Evolutionary conservation across 169 alveolate species (phyloP).

Genomic region (Cryptosporidium baileyi): DNA sequence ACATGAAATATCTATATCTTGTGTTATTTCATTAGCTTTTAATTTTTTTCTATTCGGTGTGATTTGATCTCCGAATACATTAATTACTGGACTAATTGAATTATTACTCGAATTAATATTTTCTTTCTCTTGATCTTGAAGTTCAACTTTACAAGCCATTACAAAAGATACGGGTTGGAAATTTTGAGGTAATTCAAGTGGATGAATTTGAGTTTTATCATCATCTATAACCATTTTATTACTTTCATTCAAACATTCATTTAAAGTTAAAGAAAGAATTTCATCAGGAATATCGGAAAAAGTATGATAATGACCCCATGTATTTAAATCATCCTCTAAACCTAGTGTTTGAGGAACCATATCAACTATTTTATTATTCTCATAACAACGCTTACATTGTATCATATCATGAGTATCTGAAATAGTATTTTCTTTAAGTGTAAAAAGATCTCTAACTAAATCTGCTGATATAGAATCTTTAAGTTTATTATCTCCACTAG

Average conservation of each 20-base stretch:
- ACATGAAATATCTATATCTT: neutral
- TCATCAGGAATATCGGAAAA: constrained; percentile 38
- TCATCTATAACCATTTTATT: neutral
- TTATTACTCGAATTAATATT: neutral
- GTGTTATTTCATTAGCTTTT: neutral
- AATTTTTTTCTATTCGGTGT: neutral
- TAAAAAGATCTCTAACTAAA: constrained; percentile 79
- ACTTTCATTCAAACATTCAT: constrained; percentile 12
- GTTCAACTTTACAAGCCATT: constrained; percentile 64
- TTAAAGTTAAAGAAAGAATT: constrained; percentile 27
- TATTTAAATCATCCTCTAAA: constrained; percentile 48
- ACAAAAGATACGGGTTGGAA: constrained; percentile 65
- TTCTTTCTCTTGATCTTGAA: constrained; percentile 18
- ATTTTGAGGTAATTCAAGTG: constrained; percentile 35
- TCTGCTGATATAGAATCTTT: constrained; percentile 80
- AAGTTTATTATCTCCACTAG: constrained; percentile 77
- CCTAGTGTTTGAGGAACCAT: constrained; percentile 60
- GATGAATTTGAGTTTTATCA: neutral
- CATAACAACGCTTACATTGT: constrained; percentile 78
- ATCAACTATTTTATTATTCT: neutral
- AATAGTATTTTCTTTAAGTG: constrained; percentile 75
- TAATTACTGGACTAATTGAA: constrained; percentile 15
- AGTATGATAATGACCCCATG: constrained; percentile 60
- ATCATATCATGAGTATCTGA: constrained; percentile 85
- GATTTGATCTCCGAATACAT: constrained; percentile 8